These are phyloP conservation scores for Hymenotorrendiella dingleyae DNA, from an alignment of 2,329 filamentous ascomycete species.

Conservation along the genomic window DNA sequence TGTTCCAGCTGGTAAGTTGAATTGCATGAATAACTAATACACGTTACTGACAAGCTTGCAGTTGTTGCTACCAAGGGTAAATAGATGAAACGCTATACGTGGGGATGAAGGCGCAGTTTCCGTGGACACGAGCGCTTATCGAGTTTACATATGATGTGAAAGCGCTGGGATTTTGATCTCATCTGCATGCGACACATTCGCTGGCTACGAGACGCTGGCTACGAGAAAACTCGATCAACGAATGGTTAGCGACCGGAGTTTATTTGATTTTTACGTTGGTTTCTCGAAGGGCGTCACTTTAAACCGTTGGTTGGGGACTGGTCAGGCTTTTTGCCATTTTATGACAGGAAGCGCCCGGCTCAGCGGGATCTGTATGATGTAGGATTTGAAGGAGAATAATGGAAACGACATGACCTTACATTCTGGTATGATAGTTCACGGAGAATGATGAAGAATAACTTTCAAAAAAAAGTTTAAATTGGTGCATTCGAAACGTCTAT, in stretches of 20 bases:
- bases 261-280: slow-evolving; percentile 30
- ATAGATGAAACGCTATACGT: no score
- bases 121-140: no score
- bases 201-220: slow-evolving; percentile 34
- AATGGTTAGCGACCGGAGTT: slow-evolving; percentile 32
- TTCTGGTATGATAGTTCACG: no score
- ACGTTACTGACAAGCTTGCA: slow-evolving; percentile 26
- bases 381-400: slow-evolving; percentile 26
- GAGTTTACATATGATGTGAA: slow-evolving; percentile 16
- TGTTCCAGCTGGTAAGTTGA: slow-evolving; percentile 71
- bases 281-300: slow-evolving; percentile 25
- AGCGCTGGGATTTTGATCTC: slow-evolving; percentile 27
- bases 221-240: slow-evolving; percentile 32
- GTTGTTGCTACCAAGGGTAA: slow-evolving; percentile 41
- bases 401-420: slow-evolving; percentile 24
- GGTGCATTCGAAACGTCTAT: no score
- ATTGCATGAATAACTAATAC: no score
- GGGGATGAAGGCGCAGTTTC: no score
- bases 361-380: slow-evolving; percentile 27
- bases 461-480: no score
- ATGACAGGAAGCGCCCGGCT: slow-evolving; percentile 13
- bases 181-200: slow-evolving; percentile 34
- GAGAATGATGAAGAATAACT: no score
- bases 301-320: slow-evolving; percentile 17
- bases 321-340: slow-evolving; percentile 11